These are phyloP conservation scores for Lachnellula suecica DNA, from an alignment of 2,329 filamentous ascomycete species.

Conservation along the genomic window DNA sequence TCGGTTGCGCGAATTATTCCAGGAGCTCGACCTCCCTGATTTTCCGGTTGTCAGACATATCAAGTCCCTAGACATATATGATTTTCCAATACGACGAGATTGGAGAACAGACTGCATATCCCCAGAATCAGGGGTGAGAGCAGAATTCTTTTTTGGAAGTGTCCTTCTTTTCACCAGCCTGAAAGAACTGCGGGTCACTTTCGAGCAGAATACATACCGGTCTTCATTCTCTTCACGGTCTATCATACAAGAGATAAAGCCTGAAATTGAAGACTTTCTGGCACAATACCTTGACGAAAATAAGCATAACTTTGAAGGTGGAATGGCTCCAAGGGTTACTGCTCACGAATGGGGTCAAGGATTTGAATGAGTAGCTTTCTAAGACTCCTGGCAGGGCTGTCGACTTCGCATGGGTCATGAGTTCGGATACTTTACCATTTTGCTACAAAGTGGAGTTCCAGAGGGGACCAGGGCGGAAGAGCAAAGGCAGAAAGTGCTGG, in stretches of 20 bases:
- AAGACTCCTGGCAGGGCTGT: too few relatives aligned
- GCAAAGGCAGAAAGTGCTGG: too few relatives aligned
- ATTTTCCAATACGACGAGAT: too few relatives aligned
- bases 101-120: not conserved
- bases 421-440: too few relatives aligned
- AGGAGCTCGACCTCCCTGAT: not conserved
- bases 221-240: too few relatives aligned
- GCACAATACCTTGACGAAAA: not conserved
- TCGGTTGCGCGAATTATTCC: not conserved
- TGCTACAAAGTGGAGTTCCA: too few relatives aligned
- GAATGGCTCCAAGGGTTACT: not conserved
- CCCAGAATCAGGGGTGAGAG: not conserved
- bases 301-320: not conserved
- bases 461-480: too few relatives aligned
- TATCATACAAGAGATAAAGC: not conserved
- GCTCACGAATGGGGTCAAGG: not conserved
- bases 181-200: not conserved
- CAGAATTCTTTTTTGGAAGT: not conserved
- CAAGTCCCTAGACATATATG: not conserved
- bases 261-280: not conserved
- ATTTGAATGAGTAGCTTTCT: too few relatives aligned
- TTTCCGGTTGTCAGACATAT: not conserved
- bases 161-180: not conserved
- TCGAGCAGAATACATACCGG: not conserved
- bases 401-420: too few relatives aligned